Base-by-base conservation (phyloP, 768 basidiomycete species). In the Psilocybe sp. region DNA sequence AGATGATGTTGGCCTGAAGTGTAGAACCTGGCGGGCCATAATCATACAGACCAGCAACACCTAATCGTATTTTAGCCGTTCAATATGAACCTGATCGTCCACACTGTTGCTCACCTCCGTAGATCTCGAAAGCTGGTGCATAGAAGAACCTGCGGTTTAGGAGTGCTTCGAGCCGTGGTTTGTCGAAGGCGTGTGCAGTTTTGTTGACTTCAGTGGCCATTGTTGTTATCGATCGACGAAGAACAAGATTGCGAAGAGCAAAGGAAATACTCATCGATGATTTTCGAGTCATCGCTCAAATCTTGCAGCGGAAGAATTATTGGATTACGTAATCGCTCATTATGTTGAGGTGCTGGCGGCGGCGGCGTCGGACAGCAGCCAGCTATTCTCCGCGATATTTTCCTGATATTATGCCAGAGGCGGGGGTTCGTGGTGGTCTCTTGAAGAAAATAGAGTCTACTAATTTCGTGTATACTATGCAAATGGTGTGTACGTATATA, bases 111-210 rank as follows among this genome's bases (percentile, higher is more conserved):
- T 59, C 55, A 93, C 96, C 97, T 52, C 96, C 94, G 62, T 98
- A 98, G 73, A 99, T 98, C 70, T 98, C 97, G 61, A 98, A 99
- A 4, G 97, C 92, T 18, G 96, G 96, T 3, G 96, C 92, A 65
- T 90, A 98, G 77, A 98, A 99, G 77, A 99, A 99, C 43, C 97
- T 78, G 49, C 89, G 82, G 62, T 85, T 89, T 47, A 98, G 79
- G 41, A 96, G 70, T 18, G 85, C 85, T 61, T 98, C 97, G 31
- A 98, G 78, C 18, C 85, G 80, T 16, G 73, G 55, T 70, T 95
- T 96, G 68, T 95, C 91, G 64, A 99, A 99, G 2, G 84, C 64
- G 63, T 94, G 92, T 0, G 83, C 87, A 1, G 80, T 81, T 72
- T 89, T 96, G 78, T 94, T 89, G 55, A 94, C 78, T 34, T 57